Percentiles rank a stretch among this genome's conserved stretches.
phyloP scores from a whole-genome alignment of 1,284 basidiomycete species.

The Papiliotrema flavescens region DNA sequence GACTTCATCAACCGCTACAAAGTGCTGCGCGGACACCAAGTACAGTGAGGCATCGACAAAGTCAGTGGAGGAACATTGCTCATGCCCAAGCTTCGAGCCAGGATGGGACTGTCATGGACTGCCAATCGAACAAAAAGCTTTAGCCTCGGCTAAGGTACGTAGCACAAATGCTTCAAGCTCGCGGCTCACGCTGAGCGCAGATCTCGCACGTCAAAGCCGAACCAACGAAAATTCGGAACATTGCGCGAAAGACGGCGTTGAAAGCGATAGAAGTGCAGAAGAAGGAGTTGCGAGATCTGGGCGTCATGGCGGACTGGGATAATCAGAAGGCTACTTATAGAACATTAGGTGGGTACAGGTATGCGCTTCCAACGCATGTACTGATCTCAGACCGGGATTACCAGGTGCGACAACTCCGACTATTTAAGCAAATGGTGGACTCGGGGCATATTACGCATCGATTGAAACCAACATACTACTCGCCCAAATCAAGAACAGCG shows the following conservation, averaged over 20 bases:
- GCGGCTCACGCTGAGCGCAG: constrained; percentile 16
- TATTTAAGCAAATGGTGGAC: constrained; percentile 86
- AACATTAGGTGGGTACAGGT: constrained; percentile 64
- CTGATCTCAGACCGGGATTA: constrained; percentile 66
- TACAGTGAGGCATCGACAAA: constrained; percentile 61
- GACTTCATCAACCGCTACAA: constrained; percentile 93
- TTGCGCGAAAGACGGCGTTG: constrained; percentile 70
- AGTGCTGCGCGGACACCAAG: constrained; percentile 68
- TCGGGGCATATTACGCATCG: constrained; percentile 69
- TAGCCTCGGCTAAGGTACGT: constrained; percentile 68
- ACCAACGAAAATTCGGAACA: constrained; percentile 63
- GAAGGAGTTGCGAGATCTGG: constrained; percentile 74
- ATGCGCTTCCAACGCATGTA: background rate
- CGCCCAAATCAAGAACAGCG: constrained; percentile 89
- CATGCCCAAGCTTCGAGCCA: constrained; percentile 68
- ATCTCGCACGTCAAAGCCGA: constrained; percentile 54
- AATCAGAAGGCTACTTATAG: constrained; percentile 69
- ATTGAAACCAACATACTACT: constrained; percentile 90
- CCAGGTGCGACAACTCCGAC: constrained; percentile 79
- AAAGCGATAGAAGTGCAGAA: constrained; percentile 74
- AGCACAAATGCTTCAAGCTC: background rate
- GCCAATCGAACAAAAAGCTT: constrained; percentile 90
- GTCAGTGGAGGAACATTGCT: background rate
- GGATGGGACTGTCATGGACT: constrained; percentile 99
- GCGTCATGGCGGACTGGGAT: constrained; percentile 91